These are phyloP conservation scores for Ceratocystis papillata DNA, from an alignment of 2,329 filamentous ascomycete genomes.

Conservation along the genomic window DNA sequence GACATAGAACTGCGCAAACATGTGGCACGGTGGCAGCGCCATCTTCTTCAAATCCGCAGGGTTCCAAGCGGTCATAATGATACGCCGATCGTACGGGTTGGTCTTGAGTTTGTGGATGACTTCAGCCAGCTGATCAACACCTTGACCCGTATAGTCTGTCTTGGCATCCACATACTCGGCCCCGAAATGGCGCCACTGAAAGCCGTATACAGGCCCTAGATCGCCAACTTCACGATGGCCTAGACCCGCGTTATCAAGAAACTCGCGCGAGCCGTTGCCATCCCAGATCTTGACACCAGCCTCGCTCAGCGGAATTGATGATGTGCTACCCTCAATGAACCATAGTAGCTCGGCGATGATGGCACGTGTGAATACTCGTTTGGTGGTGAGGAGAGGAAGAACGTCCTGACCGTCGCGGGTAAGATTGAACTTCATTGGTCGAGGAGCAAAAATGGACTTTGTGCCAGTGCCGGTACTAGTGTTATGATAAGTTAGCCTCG, in stretches of 20 bases:
- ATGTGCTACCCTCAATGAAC: slow-evolving; percentile 82
- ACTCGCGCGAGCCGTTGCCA: slow-evolving; percentile 84
- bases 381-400: slow-evolving; percentile 89
- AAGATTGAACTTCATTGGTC: slow-evolving; percentile 76
- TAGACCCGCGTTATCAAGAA: slow-evolving; percentile 76
- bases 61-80: slow-evolving; percentile 92
- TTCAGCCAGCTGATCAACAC: slow-evolving; percentile 85
- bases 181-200: slow-evolving; percentile 98
- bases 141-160: slow-evolving; percentile 75
- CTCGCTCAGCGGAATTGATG: slow-evolving; percentile 62
- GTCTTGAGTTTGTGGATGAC: slow-evolving; percentile 76
- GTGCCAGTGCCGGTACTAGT: slow-evolving; percentile 84
- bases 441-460: slow-evolving; percentile 75
- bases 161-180: slow-evolving; percentile 72
- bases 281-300: slow-evolving; percentile 96
- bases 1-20: slow-evolving; percentile 96
- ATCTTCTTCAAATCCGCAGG: slow-evolving; percentile 74
- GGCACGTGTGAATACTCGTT: slow-evolving; percentile 86
- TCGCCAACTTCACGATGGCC: slow-evolving; percentile 75
- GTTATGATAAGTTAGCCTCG: slow-evolving; percentile 40
- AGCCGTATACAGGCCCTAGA: slow-evolving; percentile 90
- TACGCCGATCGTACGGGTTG: slow-evolving; percentile 77
- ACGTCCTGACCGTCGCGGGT: slow-evolving; percentile 52
- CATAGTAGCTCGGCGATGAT: slow-evolving; percentile 89
- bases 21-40: slow-evolving; percentile 89